A percentile compares a stretch with the other conserved stretches of the same genome.
phyloP scores from a whole-genome alignment of 129 eudicot genomes.

The Escallonia herrerae region DNA sequence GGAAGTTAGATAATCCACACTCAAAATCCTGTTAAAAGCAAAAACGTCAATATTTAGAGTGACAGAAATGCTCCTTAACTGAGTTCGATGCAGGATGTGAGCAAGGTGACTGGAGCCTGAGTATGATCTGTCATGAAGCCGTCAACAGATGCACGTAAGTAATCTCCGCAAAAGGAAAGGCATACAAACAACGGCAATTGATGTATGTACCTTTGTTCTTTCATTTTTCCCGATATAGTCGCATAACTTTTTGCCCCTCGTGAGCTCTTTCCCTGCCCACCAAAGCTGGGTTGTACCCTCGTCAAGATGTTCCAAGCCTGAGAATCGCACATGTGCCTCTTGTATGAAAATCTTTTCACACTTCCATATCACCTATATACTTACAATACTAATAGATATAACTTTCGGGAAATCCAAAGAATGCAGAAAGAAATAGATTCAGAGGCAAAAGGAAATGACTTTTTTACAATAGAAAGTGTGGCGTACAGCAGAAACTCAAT shows the following conservation, averaged over 20 bases:
- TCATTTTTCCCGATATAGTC: slow-evolving; percentile 9
- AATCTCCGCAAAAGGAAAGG: neutral
- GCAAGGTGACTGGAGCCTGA: slow-evolving; percentile 8
- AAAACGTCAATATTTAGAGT: too few relatives aligned
- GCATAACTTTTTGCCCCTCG: neutral
- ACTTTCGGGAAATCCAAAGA: too few relatives aligned
- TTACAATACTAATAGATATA: neutral
- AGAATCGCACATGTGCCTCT: neutral
- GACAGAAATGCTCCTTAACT: neutral
- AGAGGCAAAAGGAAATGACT: neutral
- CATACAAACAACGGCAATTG: neutral
- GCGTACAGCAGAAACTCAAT: neutral
- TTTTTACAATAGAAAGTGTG: too few relatives aligned
- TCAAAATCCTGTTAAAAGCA: too few relatives aligned
- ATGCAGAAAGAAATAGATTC: too few relatives aligned
- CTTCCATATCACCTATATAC: neutral
- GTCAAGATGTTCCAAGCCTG: slow-evolving; percentile 5
- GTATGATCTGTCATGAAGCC: slow-evolving; percentile 5
- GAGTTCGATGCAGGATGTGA: neutral
- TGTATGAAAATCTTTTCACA: neutral
- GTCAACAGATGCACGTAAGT: neutral
- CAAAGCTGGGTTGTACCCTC: neutral
- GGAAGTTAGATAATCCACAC: too few relatives aligned
- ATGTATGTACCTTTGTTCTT: slow-evolving; percentile 5
- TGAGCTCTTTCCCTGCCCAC: slow-evolving; percentile 13